These are phyloP conservation scores for Begonia masoniana DNA, from an alignment of 306 rosid species.

Conservation along the genomic window DNA sequence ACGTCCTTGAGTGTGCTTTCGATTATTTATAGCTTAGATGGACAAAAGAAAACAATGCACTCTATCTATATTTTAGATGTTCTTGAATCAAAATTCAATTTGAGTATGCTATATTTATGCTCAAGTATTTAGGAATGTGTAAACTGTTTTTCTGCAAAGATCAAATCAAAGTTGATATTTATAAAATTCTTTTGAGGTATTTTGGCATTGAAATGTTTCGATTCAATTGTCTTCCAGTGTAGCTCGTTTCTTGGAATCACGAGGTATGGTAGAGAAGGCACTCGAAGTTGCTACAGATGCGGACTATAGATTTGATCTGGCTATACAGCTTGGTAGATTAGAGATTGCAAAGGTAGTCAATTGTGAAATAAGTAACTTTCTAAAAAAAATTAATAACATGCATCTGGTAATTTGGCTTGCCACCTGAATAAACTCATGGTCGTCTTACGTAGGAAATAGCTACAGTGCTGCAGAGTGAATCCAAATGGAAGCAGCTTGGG, in stretches of 20 bases:
- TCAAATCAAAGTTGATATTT: not conserved
- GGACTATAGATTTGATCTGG: slow-evolving; percentile 91
- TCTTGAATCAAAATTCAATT: not conserved
- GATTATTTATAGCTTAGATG: too few relatives aligned
- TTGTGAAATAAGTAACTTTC: not conserved
- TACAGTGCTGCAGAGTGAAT: slow-evolving; percentile 69
- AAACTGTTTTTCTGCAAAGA: not conserved
- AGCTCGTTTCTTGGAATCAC: slow-evolving; percentile 98
- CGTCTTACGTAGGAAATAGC: slow-evolving; percentile 61
- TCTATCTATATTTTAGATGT: not conserved
- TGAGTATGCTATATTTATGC: not conserved
- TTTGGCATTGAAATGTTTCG: not conserved
- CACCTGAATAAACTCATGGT: slow-evolving; percentile 5
- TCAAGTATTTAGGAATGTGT: not conserved
- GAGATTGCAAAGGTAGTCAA: slow-evolving; percentile 69
- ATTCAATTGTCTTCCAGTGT: slow-evolving; percentile 40
- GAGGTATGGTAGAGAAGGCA: slow-evolving; percentile 98
- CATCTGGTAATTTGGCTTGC: not conserved
- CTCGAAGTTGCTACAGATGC: slow-evolving; percentile 96
- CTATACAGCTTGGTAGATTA: slow-evolving; percentile 91
- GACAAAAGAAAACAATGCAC: not conserved
- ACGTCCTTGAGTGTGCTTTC: too few relatives aligned
- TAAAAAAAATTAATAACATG: not conserved
- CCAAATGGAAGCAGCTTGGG: slow-evolving; percentile 99
- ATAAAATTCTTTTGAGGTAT: too few relatives aligned